Base-by-base conservation (phyloP, 257 asterid species). In the Solanum microdontum region DNA sequence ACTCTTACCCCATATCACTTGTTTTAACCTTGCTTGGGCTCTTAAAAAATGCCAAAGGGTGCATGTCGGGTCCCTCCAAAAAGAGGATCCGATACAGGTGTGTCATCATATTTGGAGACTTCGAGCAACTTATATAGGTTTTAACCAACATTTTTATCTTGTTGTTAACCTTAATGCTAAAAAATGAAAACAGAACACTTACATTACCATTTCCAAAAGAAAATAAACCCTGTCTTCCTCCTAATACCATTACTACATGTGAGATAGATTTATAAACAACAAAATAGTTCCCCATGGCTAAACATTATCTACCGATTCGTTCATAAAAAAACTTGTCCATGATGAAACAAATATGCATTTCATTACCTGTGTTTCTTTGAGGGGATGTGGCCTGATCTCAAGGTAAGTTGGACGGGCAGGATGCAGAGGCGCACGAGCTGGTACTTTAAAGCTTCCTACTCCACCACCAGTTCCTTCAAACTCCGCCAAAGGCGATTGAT, bases 341-440 rank as follows among this genome's bases (percentile, higher is more conserved):
- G 58, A 69, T 39, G 32, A 68, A 12, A 70, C 3, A 70, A 45
- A 17, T 48, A 48, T 6, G 6, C 66, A 82, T 48, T 48, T 55
- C 23, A 23, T 39, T 73, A 92, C 97, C 94, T 94, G 97, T 39
- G 97, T 92, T 90, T 94, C 97, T 86, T 94, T 91, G 30, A 94
- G 89, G 28, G 97, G 97, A 83, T 93, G 95, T n/a, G 97, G 95
- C 83, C 97, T 88, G 76, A 94, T 90, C 91, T 94, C 97, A 48
- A 94, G 93, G 87, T 93, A 94, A 30, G 93, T 87, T 8, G 97
- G 95, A 28, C 97, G 91, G 55, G 84, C 88, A 3, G 97, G 97
- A 90, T 91, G 93, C 45, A 91, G 90, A 8, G 96, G 95, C 17
- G 94, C 93, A 85, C 95, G 90, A 86, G 72, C 82, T 1, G 97